Conservation (phyloP, 2,329 filamentous ascomycete genomes). For the Orbilia blumenaviensis region DNA sequence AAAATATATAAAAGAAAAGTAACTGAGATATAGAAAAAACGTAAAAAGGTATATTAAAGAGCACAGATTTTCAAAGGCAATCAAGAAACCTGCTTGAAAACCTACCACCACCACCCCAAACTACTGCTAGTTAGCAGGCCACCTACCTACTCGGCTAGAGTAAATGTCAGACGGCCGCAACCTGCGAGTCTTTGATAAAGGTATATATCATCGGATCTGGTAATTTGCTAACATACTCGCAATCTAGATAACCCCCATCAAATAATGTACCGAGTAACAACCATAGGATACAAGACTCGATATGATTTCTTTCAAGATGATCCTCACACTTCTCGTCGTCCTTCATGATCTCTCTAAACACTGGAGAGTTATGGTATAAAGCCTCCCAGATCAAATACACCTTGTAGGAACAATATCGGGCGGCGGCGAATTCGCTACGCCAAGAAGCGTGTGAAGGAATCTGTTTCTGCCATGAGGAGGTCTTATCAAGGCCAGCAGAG, state of each 20-base stretch:
- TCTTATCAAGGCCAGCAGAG: background rate
- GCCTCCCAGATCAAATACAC: constrained; percentile 1
- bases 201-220: background rate
- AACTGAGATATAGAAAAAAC: too few relatives aligned
- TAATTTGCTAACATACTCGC: background rate
- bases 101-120: too few relatives aligned
- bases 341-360: background rate
- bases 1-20: too few relatives aligned
- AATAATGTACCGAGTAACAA: background rate
- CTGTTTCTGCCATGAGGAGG: background rate
- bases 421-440: background rate
- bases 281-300: background rate
- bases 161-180: too few relatives aligned
- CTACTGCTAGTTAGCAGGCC: too few relatives aligned
- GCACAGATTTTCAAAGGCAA: too few relatives aligned
- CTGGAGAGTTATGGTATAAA: background rate
- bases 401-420: background rate
- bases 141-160: too few relatives aligned
- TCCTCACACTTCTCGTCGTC: background rate
- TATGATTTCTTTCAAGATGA: too few relatives aligned
- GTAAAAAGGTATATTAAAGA: too few relatives aligned
- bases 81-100: too few relatives aligned
- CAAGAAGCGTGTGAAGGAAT: background rate
- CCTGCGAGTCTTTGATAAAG: background rate
- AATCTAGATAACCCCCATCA: background rate